These are phyloP conservation scores for Cercospora beticola DNA, from an alignment of 2,329 filamentous ascomycete species.

Conservation along the genomic window DNA sequence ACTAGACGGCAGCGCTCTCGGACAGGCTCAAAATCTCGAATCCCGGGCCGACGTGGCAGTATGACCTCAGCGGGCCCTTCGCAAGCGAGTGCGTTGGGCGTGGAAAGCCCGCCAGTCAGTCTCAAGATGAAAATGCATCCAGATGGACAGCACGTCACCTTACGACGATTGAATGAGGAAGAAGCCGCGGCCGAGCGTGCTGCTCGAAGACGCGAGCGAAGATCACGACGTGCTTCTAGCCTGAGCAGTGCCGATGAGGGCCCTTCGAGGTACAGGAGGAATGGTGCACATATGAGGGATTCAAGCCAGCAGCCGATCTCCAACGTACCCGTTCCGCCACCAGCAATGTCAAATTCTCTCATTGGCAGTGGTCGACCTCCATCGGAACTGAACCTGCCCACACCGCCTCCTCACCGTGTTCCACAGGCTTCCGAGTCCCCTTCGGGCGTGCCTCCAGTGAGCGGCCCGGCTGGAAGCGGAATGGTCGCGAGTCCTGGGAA, in stretches of 20 bases:
- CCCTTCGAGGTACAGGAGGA: slow-evolving; percentile 24
- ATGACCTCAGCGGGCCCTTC: slow-evolving; percentile 27
- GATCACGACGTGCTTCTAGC: slow-evolving; percentile 37
- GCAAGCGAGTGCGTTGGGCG: slow-evolving; percentile 23
- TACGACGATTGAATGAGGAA: slow-evolving; percentile 60
- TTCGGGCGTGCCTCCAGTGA: slow-evolving; percentile 12
- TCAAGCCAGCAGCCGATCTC: slow-evolving; percentile 35
- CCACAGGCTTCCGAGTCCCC: slow-evolving; percentile 18
- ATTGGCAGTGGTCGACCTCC: slow-evolving; percentile 25
- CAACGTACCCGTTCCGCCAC: slow-evolving; percentile 35
- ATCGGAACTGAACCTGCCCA: slow-evolving; percentile 35
- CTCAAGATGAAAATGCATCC: slow-evolving; percentile 66
- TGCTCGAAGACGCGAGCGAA: slow-evolving; percentile 51
- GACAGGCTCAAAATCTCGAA: slow-evolving; percentile 19
- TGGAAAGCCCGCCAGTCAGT: slow-evolving; percentile 57
- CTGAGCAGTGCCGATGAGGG: slow-evolving; percentile 41
- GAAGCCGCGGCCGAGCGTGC: slow-evolving; percentile 62
- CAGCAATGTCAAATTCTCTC: slow-evolving; percentile 29
- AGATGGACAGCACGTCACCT: slow-evolving; percentile 62
- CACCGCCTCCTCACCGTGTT: slow-evolving; percentile 18
- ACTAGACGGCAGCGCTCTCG: slow-evolving; percentile 23
- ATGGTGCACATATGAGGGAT: slow-evolving; percentile 21
- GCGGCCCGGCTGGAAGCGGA: slow-evolving; percentile 31
- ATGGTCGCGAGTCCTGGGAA: slow-evolving; percentile 41
- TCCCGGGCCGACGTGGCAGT: slow-evolving; percentile 22